These are phyloP conservation scores for Pleurotus citrinopileatus DNA, from an alignment of 768 basidiomycete species.

Conservation along the genomic window DNA sequence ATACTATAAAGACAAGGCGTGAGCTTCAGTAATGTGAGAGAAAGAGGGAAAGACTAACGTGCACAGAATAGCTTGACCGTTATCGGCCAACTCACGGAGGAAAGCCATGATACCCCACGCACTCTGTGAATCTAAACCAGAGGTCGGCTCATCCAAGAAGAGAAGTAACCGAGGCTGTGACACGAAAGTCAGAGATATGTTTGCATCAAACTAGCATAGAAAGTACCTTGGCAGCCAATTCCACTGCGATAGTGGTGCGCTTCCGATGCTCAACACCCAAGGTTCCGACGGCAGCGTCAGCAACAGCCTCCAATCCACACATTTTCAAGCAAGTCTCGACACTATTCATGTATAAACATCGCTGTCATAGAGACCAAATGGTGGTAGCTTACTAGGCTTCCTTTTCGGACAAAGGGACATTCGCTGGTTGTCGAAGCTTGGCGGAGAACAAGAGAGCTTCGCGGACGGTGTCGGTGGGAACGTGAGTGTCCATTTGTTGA, in stretches of 20 bases:
- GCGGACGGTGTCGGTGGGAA: slow-evolving; percentile 70
- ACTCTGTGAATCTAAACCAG: slow-evolving; percentile 85
- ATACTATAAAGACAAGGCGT: slow-evolving; percentile 28
- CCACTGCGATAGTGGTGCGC: slow-evolving; percentile 83
- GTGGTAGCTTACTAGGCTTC: slow-evolving; percentile 62
- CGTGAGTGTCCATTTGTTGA: slow-evolving; percentile 80
- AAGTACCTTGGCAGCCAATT: slow-evolving; percentile 80
- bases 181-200: not conserved
- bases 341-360: slow-evolving; percentile 21
- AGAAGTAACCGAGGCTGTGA: slow-evolving; percentile 68
- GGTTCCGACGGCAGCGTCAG: slow-evolving; percentile 66
- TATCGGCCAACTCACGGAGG: slow-evolving; percentile 70
- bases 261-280: slow-evolving; percentile 73
- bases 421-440: slow-evolving; percentile 67
- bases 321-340: slow-evolving; percentile 49
- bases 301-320: slow-evolving; percentile 64
- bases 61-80: slow-evolving; percentile 86
- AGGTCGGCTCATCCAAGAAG: slow-evolving; percentile 88
- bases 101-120: slow-evolving; percentile 82
- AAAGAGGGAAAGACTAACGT: slow-evolving; percentile 47
- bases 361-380: not conserved
- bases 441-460: slow-evolving; percentile 83
- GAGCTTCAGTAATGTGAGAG: not conserved
- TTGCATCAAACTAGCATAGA: not conserved
- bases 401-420: slow-evolving; percentile 68